Evolutionary conservation across 805 yeast species (phyloP).

Genomic region (Metschnikowia vanudenii): DNA sequence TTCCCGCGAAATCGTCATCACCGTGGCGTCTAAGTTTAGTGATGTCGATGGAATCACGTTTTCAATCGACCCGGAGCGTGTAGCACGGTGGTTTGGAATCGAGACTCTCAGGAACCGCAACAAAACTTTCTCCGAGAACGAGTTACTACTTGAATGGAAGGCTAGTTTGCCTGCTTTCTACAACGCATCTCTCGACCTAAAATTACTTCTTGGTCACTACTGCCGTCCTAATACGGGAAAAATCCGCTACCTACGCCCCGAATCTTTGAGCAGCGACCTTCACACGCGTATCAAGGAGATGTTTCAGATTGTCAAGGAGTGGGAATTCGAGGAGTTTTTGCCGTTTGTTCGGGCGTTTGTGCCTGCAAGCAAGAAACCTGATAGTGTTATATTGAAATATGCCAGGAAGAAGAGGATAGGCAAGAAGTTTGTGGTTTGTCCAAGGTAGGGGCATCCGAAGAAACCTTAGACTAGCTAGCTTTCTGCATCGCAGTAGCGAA

Average conservation of each 20-base stretch:
- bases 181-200: conserved; percentile 57
- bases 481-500: no score
- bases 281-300: conserved; percentile 30
- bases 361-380: conserved; percentile 39
- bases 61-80: conserved; percentile 40
- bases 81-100: conserved; percentile 65
- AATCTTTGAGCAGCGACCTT: conserved; percentile 42
- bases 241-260: conserved; percentile 54
- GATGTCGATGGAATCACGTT: conserved; percentile 30
- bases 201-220: conserved; percentile 54
- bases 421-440: conserved; percentile 31
- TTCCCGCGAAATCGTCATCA: conserved; percentile 43
- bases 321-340: conserved; percentile 42
- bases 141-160: conserved; percentile 64
- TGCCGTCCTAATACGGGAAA: conserved; percentile 44
- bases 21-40: conserved; percentile 40
- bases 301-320: conserved; percentile 29
- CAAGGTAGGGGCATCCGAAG: no score
- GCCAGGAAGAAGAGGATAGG: conserved; percentile 36
- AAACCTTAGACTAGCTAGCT: no score
- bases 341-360: conserved; percentile 33
- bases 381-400: conserved; percentile 36
- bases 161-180: conserved; percentile 61
- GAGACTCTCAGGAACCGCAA: conserved; percentile 37
- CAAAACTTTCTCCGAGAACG: conserved; percentile 33